Base-by-base conservation (phyloP, 1,284 basidiomycete genomes). In the Mycena citricolor region DNA sequence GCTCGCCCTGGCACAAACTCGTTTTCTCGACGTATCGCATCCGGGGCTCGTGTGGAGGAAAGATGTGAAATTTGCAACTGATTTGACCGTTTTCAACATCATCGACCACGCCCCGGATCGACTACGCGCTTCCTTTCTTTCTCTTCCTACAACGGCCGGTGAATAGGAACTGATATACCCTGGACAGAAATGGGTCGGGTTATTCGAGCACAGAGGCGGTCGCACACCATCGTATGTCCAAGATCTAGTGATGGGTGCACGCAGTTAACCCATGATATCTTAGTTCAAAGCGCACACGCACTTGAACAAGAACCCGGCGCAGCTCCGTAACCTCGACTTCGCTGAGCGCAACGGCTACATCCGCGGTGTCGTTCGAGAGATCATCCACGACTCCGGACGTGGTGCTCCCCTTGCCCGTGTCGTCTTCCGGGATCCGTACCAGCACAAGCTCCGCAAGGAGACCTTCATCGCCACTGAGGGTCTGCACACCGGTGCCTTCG, bases 361-460 rank as follows among this genome's bases (percentile, higher is more conserved):
- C 60, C 87, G 95, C 57, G 97, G 95, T 67, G 85, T 99, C 52
- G 95, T 99, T 60, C 97, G 97, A 77, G 95, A 99, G 67, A 98
- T 99, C 72, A 95, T 99, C 70, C 95, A 99, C 79, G 97, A 99
- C 72, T 76, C 97, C 65, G 97, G 95, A 70, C 95, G 95, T 73
- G 95, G 97, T 74, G 97, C 95, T 61, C 95, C 95, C 61, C 92
- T 99, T 56, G 97, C 95, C 63, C 91, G 90, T 55, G 91, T 99
- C 62, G 92, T 97, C 65, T 99, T 99, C 90, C 93, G 95, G 57
- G 97, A 99, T 74, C 95, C 95, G 48, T 99, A 99, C 87, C 90
- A 94, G 67, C 97, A 97, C 89, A 97, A 97, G 77, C 90, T 94
- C 72, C 90, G 90, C 70, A 82, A 86, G 65, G 95, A 99, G 76